phyloP scores from a whole-genome alignment of 352 stramenopile genomes.

The Globisporangium okanoganense region DNA sequence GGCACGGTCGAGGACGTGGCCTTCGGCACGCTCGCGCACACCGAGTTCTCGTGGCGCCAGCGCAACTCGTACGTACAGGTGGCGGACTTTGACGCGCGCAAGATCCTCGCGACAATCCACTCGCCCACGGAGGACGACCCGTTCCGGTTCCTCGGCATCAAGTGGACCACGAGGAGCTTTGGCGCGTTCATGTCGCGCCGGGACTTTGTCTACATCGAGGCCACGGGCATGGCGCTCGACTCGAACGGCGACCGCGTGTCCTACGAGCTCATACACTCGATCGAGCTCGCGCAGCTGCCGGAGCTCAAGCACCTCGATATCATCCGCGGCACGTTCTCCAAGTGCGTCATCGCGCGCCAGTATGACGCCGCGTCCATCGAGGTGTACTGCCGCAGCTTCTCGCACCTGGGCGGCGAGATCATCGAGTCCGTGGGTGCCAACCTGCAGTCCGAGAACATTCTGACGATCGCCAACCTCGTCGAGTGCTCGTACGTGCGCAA shows the following conservation, averaged over 20 bases:
- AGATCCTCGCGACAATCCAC: constrained; percentile 41
- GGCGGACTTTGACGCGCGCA: constrained; percentile 25
- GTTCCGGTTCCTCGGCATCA: constrained; percentile 49
- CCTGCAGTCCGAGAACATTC: constrained; percentile 21
- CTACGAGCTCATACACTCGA: constrained; percentile 16
- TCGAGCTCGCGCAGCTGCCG: constrained; percentile 12
- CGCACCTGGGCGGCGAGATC: constrained; percentile 35
- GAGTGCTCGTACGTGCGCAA: constrained; percentile 56
- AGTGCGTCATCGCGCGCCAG: constrained; percentile 50
- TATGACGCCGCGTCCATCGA: constrained; percentile 31
- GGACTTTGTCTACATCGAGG: constrained; percentile 26
- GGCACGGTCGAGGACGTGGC: constrained; percentile 43
- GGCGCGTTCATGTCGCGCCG: constrained; percentile 34
- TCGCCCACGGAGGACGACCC: constrained; percentile 36
- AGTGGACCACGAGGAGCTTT: constrained; percentile 34
- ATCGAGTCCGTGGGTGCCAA: constrained; percentile 24
- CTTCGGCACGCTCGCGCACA: constrained; percentile 35
- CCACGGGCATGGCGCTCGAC: constrained; percentile 17
- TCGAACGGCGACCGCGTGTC: constrained; percentile 14
- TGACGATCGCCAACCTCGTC: constrained; percentile 24
- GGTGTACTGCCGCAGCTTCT: constrained; percentile 42
- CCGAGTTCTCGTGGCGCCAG: constrained; percentile 31
- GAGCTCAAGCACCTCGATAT: constrained; percentile 25
- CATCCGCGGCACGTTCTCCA: constrained; percentile 39
- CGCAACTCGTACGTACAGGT: constrained; percentile 35